Evolutionary conservation across 2,329 filamentous ascomycete genomes (phyloP).

Genomic region (Cladobotryum mycophilum): DNA sequence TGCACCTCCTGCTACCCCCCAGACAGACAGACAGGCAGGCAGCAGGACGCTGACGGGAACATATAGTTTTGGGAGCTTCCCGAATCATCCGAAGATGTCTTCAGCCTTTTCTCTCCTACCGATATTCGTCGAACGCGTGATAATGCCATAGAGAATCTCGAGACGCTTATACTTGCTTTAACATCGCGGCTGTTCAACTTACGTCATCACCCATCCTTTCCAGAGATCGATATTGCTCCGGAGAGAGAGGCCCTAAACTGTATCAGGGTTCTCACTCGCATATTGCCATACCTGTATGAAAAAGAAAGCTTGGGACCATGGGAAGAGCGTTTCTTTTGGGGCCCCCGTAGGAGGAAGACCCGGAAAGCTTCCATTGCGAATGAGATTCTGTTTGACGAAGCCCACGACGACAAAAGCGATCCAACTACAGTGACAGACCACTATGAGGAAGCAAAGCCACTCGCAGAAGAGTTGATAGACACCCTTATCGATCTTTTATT

Average conservation of each 20-base stretch:
- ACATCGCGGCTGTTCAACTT: slow-evolving; percentile 77
- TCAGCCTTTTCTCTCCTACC: slow-evolving; percentile 85
- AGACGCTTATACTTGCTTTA: slow-evolving; percentile 78
- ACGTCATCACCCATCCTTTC: slow-evolving; percentile 85
- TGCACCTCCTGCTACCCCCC: slow-evolving; percentile 16
- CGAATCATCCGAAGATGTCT: slow-evolving; percentile 91
- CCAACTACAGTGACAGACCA: slow-evolving; percentile 47
- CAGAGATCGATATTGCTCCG: slow-evolving; percentile 75
- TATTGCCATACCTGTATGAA: slow-evolving; percentile 90
- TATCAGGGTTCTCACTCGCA: slow-evolving; percentile 79
- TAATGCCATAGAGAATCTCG: slow-evolving; percentile 76
- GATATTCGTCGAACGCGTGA: slow-evolving; percentile 87
- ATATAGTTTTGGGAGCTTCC: slow-evolving; percentile 94
- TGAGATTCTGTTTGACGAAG: slow-evolving; percentile 81
- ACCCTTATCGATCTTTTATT: slow-evolving; percentile 85
- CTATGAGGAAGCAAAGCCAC: slow-evolving; percentile 75
- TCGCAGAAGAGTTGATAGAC: slow-evolving; percentile 90
- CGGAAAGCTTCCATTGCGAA: slow-evolving; percentile 58
- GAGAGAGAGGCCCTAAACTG: slow-evolving; percentile 92
- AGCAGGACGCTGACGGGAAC: slow-evolving; percentile 8
- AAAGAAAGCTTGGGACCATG: slow-evolving; percentile 73
- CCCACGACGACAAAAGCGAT: slow-evolving; percentile 48
- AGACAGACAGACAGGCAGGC: background rate
- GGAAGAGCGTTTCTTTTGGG: slow-evolving; percentile 95
- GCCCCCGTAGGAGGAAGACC: slow-evolving; percentile 63